Evolutionary conservation across 2,329 filamentous ascomycete genomes (phyloP), one percentile per base, ranked within the genome.

Genomic region (Aspergillus oerlinghausenensis): DNA sequence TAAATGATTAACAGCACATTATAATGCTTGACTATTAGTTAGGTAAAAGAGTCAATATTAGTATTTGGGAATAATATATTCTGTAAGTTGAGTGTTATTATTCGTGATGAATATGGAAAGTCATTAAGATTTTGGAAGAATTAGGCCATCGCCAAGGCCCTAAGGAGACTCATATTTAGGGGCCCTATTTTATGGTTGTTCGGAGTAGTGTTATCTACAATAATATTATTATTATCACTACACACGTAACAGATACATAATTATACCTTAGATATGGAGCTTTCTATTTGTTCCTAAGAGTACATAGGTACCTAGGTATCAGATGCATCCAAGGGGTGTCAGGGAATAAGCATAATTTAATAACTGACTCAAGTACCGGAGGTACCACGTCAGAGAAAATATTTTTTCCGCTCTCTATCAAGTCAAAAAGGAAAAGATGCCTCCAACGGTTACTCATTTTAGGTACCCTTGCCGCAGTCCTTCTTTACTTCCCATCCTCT

Each of bases 221-320:
- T 55, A 51, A 25, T 54, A 56, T 49, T 52, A 50, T 26, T 51
- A 49, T 51, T 55, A 32, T 32, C 14, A 35, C 14, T 35, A 35
- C 32, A 40, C 50, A 38, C 14, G 17, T 38, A 38, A 17, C 14
- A 17, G 32, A 38, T 7, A 38, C 32, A 38, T 17, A 38, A 38
- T 5, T 38, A 17, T 38, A 29, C 4, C 10, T 29, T 29, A 29
- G 10, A 11, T 29, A 17, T 17, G 14, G 14, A 7, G 5, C 32
- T 17, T 38, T 11, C 14, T 14, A 17, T 38, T 35, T 17, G 32
- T 26, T 26, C 6, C 25, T 38, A 35, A 11, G 32, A 17, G 4
- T 32, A 32, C 29, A 38, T 38, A 17, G 14, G 14, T 38, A 17
- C 14, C 14, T 35, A 17, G 32, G 1, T 38, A 38, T 38, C 5